Evolutionary conservation across 257 asterid species (phyloP), one percentile per base, ranked within the genome.

Genomic region (Gentiana dahurica): DNA sequence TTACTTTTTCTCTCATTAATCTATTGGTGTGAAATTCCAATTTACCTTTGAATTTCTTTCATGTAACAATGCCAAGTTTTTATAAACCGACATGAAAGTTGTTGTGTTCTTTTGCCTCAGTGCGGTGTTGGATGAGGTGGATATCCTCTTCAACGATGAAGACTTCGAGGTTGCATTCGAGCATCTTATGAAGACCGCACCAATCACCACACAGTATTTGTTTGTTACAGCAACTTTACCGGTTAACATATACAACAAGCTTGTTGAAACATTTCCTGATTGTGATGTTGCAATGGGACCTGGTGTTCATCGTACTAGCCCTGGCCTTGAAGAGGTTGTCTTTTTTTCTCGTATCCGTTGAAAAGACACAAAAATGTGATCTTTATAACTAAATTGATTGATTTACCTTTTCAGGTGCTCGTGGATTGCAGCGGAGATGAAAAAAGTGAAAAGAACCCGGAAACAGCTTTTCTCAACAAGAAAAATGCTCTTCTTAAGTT

Each of bases 171-270:
- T 53, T 56, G 94, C 96, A 34, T 79, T 87, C 52, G 84, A 87
- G 73, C 73, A 79, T 66, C 64, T 91, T 81, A 75, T 85, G 70
- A 76, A 66, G 68, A 67, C 81, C 11, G 82, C 98, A 54, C 90
- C 95, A 45, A 70, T 87, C 54, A 78, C 86, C 15, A 72, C 90
- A 53, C 98, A 91, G 62, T 91, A 85, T 82, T 71, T 91, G 58
- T 91, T 91, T 74, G 97, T 87, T 68, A 87, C 98, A n/a, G 98
- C 98, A 58, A 91, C 98, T 13, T 78, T 91, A 62, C 98, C 97
- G 35, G 84, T 85, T n/a, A 90, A 81, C 58, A 91, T 85, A 73
- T 91, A 83, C 82, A 79, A 85, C 79, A 81, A 83, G 71, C 81
- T 91, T 59, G 77, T 91, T 68, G 93, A 83, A 72, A 74, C 71